These are phyloP conservation scores for Aspergillus campestris DNA, from an alignment of 495 filamentous ascomycete genomes.

Conservation along the genomic window DNA sequence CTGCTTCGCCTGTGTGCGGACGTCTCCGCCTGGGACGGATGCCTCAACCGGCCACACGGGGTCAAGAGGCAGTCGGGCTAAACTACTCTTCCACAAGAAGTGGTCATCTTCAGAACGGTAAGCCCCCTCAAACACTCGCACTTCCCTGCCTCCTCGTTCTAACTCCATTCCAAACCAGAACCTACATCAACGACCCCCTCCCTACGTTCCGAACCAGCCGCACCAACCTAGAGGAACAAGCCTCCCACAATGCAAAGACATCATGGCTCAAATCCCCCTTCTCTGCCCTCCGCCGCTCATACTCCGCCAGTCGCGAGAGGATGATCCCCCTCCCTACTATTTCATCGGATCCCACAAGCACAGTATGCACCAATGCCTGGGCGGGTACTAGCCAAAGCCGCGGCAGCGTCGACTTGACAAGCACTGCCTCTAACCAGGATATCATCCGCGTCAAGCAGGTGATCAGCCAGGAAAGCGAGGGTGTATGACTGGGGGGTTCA, in stretches of 20 bases:
- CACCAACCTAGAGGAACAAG: not conserved
- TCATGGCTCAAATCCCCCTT: slow-evolving; percentile 12
- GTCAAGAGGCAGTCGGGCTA: slow-evolving; percentile 16
- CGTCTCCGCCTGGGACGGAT: slow-evolving; percentile 10
- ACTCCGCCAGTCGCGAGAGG: slow-evolving; percentile 4
- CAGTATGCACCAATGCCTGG: slow-evolving; percentile 32
- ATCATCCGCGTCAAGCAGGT: slow-evolving; percentile 33
- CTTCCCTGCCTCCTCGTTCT: not conserved
- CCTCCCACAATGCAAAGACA: not conserved
- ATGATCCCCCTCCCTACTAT: slow-evolving; percentile 8
- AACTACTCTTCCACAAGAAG: slow-evolving; percentile 18
- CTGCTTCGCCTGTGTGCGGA: slow-evolving; percentile 13
- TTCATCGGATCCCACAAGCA: slow-evolving; percentile 16
- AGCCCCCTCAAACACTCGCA: not conserved
- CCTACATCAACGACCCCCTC: slow-evolving; percentile 2
- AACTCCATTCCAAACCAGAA: slow-evolving; percentile 1
- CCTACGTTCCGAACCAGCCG: not conserved
- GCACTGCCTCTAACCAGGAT: slow-evolving; percentile 4
- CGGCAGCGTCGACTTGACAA: slow-evolving; percentile 15
- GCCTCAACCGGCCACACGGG: slow-evolving; percentile 5
- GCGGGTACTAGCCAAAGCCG: slow-evolving; percentile 20
- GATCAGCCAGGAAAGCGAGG: slow-evolving; percentile 31
- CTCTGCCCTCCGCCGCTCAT: slow-evolving; percentile 6
- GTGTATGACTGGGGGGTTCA: slow-evolving; percentile 4
- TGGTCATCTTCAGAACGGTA: slow-evolving; percentile 13